Base-by-base conservation (phyloP, 1,284 basidiomycete genomes). In the Fomitopsis pinicola region DNA sequence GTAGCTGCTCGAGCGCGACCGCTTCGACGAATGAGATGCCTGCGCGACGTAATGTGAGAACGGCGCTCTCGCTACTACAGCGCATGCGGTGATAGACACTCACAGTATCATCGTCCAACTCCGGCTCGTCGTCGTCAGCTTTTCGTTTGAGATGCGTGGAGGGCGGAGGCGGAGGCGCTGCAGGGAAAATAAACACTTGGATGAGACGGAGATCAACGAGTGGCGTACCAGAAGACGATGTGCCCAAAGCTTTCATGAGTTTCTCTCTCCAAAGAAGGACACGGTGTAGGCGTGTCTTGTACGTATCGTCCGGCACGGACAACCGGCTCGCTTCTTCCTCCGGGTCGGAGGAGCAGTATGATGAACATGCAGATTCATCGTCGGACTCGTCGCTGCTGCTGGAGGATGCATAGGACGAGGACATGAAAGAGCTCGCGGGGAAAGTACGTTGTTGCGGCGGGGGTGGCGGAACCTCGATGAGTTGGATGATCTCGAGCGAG, bases 401-500 rank as follows among this genome's bases (percentile, higher is more conserved):
- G 76, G 73, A 72, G 55, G 75, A 74, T 58, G 70, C 69, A 33
- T 77, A 77, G 53, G 75, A 74, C 42, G 72, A 75, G 26, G 79
- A 78, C 42, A 75, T 71, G 55, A 80, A 73, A 64, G 80, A 77
- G 62, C 66, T 64, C 14, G 70, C 67, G 60, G 68, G 61, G 62
- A 70, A 33, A 40, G 67, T 28, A 48, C 78, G 70, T 42, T 81
- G 77, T 48, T 72, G 73, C 59, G 76, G 78, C 33, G 78, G 81
- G 0, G 87, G 87, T 1, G 86, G 78, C 0, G 85, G 71, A 5
- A 82, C 85, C 70, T 91, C 88, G 55, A 84, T 83, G 74, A 91
- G 88, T 74, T 89, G 82, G 61, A 90, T 91, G 76, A 90, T 84
- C 74, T 86, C 83, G 33, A 86, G 73, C 19, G 82, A 75, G 71